phyloP scores from a whole-genome alignment of 1,284 basidiomycete species.

The Naganishia sp. region DNA sequence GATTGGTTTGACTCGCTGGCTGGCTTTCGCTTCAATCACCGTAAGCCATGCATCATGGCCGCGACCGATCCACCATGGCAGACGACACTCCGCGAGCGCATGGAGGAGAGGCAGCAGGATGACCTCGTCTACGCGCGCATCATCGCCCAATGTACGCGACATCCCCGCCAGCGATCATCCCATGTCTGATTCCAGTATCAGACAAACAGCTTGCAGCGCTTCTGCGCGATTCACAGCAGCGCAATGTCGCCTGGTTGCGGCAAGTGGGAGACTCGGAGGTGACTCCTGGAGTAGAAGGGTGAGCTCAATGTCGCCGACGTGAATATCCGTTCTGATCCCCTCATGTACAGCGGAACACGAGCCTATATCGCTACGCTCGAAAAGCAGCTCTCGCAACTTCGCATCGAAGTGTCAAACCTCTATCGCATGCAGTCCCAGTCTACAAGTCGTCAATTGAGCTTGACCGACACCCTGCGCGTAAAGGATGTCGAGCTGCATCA shows the following conservation, averaged over 20 bases:
- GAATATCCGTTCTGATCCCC: background rate
- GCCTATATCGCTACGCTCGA: conserved; percentile 90
- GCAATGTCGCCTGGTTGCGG: conserved; percentile 28
- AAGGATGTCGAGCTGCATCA: conserved; percentile 68
- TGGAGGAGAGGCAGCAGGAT: conserved; percentile 25
- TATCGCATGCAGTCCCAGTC: conserved; percentile 85
- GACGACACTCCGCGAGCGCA: conserved; percentile 12
- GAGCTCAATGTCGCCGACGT: background rate
- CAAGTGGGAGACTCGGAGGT: background rate
- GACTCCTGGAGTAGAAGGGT: conserved; percentile 2
- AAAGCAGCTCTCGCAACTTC: conserved; percentile 83
- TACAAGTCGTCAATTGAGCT: conserved; percentile 89
- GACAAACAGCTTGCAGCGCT: conserved; percentile 27
- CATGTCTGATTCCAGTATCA: background rate
- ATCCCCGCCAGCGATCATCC: background rate
- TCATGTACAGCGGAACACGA: background rate
- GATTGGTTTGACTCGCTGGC: too few relatives aligned
- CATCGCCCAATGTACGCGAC: conserved; percentile 24
- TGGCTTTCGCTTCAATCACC: background rate
- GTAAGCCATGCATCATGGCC: background rate
- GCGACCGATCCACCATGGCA: conserved; percentile 8
- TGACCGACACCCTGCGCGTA: conserved; percentile 91
- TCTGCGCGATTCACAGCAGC: conserved; percentile 22
- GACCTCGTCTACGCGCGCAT: conserved; percentile 16
- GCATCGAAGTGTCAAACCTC: conserved; percentile 85